phyloP scores from a whole-genome alignment of 257 asterid species.

The Nyctanthes arbortristis region DNA sequence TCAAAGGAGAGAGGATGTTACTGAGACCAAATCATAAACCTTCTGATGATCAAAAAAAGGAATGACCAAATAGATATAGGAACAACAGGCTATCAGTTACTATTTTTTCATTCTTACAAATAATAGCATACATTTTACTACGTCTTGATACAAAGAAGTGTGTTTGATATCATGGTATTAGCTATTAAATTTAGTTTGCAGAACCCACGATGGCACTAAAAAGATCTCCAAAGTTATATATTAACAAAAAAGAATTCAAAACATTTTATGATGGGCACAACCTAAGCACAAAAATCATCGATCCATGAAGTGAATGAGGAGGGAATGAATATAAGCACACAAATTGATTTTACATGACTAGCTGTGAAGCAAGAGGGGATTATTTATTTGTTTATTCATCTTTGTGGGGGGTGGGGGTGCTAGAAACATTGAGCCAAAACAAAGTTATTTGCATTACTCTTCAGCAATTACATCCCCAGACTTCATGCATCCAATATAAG shows the following conservation, averaged over 20 bases:
- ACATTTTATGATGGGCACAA: not conserved
- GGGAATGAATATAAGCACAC: too few relatives aligned
- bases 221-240: not conserved
- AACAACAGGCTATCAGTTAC: not conserved
- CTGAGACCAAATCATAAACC: not conserved
- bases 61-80: not conserved
- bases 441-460: conserved; percentile 58
- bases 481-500: conserved; percentile 96
- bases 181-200: not conserved
- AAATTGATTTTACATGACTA: too few relatives aligned
- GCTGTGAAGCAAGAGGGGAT: too few relatives aligned
- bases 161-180: not conserved
- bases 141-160: not conserved
- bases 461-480: conserved; percentile 82
- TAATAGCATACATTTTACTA: not conserved
- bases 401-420: too few relatives aligned
- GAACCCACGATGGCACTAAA: not conserved
- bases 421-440: conserved; percentile 19
- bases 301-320: too few relatives aligned
- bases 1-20: not conserved
- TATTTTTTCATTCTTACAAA: not conserved
- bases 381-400: too few relatives aligned
- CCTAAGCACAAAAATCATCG: not conserved
- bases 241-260: not conserved
- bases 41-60: not conserved